Percentiles rank a stretch among this genome's conserved stretches.
Evolutionary conservation across 495 filamentous ascomycete species (phyloP).

Genomic region (Penicillium daleae): DNA sequence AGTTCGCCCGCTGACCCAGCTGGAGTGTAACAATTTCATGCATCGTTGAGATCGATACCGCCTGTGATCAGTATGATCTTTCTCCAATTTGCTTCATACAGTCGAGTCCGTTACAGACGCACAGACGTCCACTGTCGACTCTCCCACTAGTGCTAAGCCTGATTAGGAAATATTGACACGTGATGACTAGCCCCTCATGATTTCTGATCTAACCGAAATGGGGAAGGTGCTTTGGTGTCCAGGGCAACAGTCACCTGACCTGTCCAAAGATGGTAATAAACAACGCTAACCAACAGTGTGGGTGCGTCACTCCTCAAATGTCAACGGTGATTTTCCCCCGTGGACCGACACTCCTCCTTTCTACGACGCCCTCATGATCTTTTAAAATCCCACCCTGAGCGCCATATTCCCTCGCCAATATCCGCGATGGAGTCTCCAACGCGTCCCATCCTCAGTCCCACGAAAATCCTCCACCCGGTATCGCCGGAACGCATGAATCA

Average conservation of each 20-base stretch:
- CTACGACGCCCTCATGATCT: constrained; percentile 31
- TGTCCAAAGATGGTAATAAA: constrained; percentile 37
- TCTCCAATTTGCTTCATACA: constrained; percentile 5
- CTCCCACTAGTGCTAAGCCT: constrained; percentile 20
- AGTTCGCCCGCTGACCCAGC: constrained; percentile 90
- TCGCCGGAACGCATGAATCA: constrained; percentile 84
- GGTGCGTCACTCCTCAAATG: constrained; percentile 39
- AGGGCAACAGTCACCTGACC: constrained; percentile 46
- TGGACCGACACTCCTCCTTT: constrained; percentile 15
- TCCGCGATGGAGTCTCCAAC: constrained; percentile 48
- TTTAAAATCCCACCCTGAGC: constrained; percentile 18
- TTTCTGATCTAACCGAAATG: neutral
- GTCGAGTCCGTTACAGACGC: neutral
- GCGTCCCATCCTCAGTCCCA: constrained; percentile 50
- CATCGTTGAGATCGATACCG: constrained; percentile 55
- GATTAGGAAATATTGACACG: constrained; percentile 17
- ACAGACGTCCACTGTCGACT: neutral
- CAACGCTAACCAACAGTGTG: constrained; percentile 32
- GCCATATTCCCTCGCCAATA: constrained; percentile 19
- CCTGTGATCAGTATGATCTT: neutral
- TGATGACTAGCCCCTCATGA: constrained; percentile 21
- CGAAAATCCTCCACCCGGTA: constrained; percentile 69
- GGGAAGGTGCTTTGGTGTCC: constrained; percentile 30
- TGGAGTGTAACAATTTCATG: constrained; percentile 96
- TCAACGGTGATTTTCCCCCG: constrained; percentile 29